Evolutionary conservation across 805 yeast genomes (phyloP), one percentile per base, ranked within the genome.

Genomic region (Lachancea thermotolerans): DNA sequence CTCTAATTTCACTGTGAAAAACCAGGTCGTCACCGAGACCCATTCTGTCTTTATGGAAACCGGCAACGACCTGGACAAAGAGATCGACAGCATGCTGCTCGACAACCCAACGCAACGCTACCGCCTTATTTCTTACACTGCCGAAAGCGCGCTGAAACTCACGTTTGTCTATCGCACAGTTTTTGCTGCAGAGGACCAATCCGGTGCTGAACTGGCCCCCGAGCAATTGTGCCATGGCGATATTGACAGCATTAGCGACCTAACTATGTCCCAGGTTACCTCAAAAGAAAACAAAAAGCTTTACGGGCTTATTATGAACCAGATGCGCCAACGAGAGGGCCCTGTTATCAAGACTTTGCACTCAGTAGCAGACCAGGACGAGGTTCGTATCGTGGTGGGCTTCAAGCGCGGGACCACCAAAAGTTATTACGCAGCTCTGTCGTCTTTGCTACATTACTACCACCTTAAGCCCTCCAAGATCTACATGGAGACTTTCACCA

Each of bases 41-140:
- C 95, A 88, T 59, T 96, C 96, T 1, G 93, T 88, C 31, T 93
- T 85, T 63, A 86, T 91, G 64, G 95, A 87, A 60, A 76, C 79
- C 10, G 81, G 79, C 10, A 65, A 62, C 36, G 66, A 67, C 39
- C 83, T 81, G 57, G 96, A 89, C 67, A 73, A 75, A 49, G 71
- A 81, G 52, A 87, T 93, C 50, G 98, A 93, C 67, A 85, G 82
- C 57, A 72, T 75, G 57, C 91, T 86, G 65, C 72, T 91, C 54
- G 90, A 85, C 63, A 73, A 76, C 17, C 64, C 68, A 11, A 51
- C 54, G 15, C 72, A 81, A 68, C 74, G 95, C 51, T 77, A 85
- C 53, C 79, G 86, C 41, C 85, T 85, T 65, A 78, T 81, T 44
- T 84, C 96, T 7, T 60, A 52, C 56, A 64, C 66, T 32, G 67